phyloP scores from a whole-genome alignment of 2,329 filamentous ascomycete species.

The Sclerotiophoma versabilis region DNA sequence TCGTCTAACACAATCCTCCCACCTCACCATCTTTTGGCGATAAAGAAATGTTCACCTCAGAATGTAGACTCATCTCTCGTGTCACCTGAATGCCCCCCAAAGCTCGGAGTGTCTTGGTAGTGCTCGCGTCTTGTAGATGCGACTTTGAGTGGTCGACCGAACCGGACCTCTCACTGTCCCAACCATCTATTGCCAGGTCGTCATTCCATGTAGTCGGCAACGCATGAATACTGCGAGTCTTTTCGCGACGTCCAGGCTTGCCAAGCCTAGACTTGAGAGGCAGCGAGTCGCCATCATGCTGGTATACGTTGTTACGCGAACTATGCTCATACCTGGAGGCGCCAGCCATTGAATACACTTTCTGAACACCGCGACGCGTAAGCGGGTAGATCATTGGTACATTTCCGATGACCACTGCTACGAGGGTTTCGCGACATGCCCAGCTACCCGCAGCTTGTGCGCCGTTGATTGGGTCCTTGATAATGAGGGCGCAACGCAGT shows the following conservation, averaged over 20 bases:
- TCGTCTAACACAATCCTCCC: background rate
- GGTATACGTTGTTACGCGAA: conserved; percentile 1
- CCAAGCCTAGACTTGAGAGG: conserved; percentile 9
- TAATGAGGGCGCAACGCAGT: conserved; percentile 50
- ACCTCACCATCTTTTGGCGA: background rate
- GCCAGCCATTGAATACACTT: conserved; percentile 13
- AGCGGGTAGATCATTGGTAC: conserved; percentile 52
- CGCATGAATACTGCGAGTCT: conserved; percentile 4
- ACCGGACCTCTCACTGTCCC: conserved; percentile 6
- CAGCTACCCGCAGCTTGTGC: conserved; percentile 51
- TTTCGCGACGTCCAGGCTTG: background rate
- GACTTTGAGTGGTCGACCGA: conserved; percentile 2
- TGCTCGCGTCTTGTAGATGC: background rate
- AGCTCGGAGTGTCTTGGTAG: background rate
- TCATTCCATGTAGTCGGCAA: conserved; percentile 15
- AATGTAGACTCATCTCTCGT: conserved; percentile 7
- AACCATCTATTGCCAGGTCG: conserved; percentile 8
- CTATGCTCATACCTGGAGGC: background rate
- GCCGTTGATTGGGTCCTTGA: conserved; percentile 45
- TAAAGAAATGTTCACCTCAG: conserved; percentile 1
- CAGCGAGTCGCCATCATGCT: conserved; percentile 9
- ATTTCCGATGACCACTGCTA: conserved; percentile 54
- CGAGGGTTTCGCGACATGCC: conserved; percentile 56
- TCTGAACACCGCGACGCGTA: conserved; percentile 19
- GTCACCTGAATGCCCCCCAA: conserved; percentile 10